A percentile compares a stretch with the other conserved stretches of the same genome.
Conservation (phyloP, 1,284 basidiomycete species). For the Cystobasidiaceae sp. region DNA sequence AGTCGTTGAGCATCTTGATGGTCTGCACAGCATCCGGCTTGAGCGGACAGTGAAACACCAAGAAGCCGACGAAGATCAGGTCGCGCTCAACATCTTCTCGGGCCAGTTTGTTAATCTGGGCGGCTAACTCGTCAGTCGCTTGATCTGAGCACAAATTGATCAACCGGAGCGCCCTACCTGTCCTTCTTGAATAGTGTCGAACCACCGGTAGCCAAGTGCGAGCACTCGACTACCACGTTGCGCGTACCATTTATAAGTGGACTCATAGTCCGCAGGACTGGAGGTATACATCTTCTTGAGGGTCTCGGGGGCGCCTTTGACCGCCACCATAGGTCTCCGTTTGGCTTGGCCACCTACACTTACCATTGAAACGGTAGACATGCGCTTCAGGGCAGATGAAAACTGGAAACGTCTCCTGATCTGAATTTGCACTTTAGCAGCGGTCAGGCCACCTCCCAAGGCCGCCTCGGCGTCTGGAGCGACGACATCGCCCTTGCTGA, state of each 20-base stretch:
- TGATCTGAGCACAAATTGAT: too few relatives aligned
- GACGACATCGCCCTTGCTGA: conserved; percentile 69
- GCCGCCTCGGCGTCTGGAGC: conserved; percentile 53
- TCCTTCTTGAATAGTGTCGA: conserved; percentile 61
- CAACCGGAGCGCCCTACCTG: conserved; percentile 53
- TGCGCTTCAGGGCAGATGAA: conserved; percentile 88
- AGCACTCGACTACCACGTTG: conserved; percentile 83
- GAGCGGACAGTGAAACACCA: conserved; percentile 93
- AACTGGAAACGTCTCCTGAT: conserved; percentile 91
- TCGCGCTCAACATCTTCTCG: conserved; percentile 71
- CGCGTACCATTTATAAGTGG: conserved; percentile 88
- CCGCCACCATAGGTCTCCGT: conserved; percentile 52
- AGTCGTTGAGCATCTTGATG: conserved; percentile 85
- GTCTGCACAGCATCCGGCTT: conserved; percentile 85
- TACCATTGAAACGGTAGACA: conserved; percentile 79
- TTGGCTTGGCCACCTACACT: conserved; percentile 51
- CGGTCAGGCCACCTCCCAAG: conserved; percentile 46
- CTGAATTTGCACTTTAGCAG: conserved; percentile 59
- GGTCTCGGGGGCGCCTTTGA: conserved; percentile 93
- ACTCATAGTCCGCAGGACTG: conserved; percentile 76
- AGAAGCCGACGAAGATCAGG: conserved; percentile 78
- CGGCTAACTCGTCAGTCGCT: not conserved
- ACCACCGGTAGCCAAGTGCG: conserved; percentile 77
- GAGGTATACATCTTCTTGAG: conserved; percentile 74
- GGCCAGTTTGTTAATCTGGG: conserved; percentile 73